phyloP scores from a whole-genome alignment of 140 eudicot species.

The Anethum foeniculum region DNA sequence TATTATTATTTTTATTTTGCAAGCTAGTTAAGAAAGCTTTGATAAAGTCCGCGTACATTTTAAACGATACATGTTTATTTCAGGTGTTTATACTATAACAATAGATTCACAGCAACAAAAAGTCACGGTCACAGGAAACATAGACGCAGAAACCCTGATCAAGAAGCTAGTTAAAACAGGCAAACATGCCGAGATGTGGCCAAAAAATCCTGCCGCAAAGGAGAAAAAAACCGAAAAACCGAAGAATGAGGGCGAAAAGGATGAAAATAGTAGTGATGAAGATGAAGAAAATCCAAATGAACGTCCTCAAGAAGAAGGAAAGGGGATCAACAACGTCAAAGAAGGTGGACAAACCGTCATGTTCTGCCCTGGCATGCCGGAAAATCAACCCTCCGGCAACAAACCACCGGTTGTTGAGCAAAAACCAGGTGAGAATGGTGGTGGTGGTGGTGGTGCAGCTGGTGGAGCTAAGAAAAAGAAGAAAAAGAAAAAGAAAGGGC shows the following conservation, averaged over 20 bases:
- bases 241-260: constrained; percentile 22
- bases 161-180: constrained; percentile 67
- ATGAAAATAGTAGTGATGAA: constrained; percentile 37
- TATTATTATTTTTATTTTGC: not conserved
- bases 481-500: constrained; percentile 41
- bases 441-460: constrained; percentile 10
- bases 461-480: constrained; percentile 50
- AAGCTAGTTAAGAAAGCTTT: not conserved
- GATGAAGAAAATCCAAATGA: constrained; percentile 22
- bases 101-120: constrained; percentile 71
- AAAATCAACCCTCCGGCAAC: constrained; percentile 11
- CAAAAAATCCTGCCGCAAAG: constrained; percentile 40
- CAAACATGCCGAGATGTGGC: constrained; percentile 81
- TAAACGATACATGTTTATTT: not conserved
- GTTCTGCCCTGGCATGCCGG: constrained; percentile 16
- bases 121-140: constrained; percentile 65
- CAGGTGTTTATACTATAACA: constrained; percentile 66
- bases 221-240: constrained; percentile 23
- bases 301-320: constrained; percentile 11
- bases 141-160: constrained; percentile 54
- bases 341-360: constrained; percentile 19
- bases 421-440: constrained; percentile 6
- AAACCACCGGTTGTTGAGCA: constrained; percentile 16
- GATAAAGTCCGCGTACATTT: not conserved
- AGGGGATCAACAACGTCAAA: constrained; percentile 16